Evolutionary conservation across 139 green algal genomes (phyloP), one percentile per base, ranked within the genome.

Genomic region (Microglena sp.): DNA sequence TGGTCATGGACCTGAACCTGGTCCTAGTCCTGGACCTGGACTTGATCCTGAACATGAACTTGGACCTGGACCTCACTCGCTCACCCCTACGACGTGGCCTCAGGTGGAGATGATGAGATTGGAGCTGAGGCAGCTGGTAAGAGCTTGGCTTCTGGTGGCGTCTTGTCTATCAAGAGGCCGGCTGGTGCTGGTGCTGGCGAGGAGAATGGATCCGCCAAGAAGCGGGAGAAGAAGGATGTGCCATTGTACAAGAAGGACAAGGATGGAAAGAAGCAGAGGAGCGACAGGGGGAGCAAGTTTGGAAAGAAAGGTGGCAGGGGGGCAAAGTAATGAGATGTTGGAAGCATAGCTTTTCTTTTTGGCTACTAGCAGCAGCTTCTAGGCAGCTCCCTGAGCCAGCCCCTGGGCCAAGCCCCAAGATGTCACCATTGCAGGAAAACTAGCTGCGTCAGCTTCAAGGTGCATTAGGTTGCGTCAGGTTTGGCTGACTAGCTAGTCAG

Each of bases 231-330:
- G 62, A 46, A n/a, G 2, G 29, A 57, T 8, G 67, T 67, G 31
- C 33, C 28, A 68, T 33, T 73, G 71, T 70, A 77, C 66, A 77
- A 77, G 60, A 77, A 77, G 66, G 60, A 77, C 36, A 77, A 73
- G 65, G 40, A 40, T 34, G 61, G 56, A 4, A 66, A 73, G 53
- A 66, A 77, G 62, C 22, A 45, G 5, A 66, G 45, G 45, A 53
- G 65, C 27, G 44, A 54, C 30, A 56, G 53, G 26, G 60, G 50
- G 40, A 55, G 35, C 5, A 65, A 60, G 44, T 2, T 26, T 18
- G 50, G 50, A 21, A 60, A 60, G 50, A n/a, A 60, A 6, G 50
- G 50, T 7, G n/a, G 50, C 50, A 64, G 24, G 30, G 56, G 7
- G 30, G 56, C 11, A 21, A 44, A 44, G 29, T 35, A 44, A 29